Base-by-base conservation (phyloP, 345 rosid genomes). In the Melaleuca alternifolia region DNA sequence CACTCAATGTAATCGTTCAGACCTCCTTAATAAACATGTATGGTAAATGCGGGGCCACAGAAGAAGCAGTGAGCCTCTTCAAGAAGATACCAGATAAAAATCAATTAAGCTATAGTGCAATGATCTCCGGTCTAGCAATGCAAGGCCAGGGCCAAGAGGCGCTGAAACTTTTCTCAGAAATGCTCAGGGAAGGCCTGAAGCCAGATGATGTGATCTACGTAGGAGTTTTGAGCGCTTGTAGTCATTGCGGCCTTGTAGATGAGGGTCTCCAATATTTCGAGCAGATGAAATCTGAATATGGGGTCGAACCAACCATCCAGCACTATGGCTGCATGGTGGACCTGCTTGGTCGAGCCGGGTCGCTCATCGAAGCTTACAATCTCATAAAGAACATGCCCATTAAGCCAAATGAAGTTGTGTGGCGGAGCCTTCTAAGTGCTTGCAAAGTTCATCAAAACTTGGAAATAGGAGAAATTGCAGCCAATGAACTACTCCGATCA, bases 341-440 rank as follows among this genome's bases (percentile, higher is more conserved):
- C 87, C 96, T 96, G 56, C 87, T 93, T 50, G 93, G 94, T 51
- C 91, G 94, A 90, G 94, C 96, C 4, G 96, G 97, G 50, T 84
- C 87, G 91, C 92, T 94, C 7, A 54, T 84, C 75, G 94, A 94
- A 85, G 96, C 98, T 83, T 87, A 94, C 51, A 91, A 91, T 84
- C 88, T 93, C 75, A 92, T 93, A 88, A 79, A 87, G 59, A 90
- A 83, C 91, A 94, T 96, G 95, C 88, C 91, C 7, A 87, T 94
- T 21, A 50, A 92, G 85, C 93, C 92, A 41, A 94, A 93, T 30
- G 96, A 94, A 51, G 91, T 95, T n/a, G 87, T 95, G 14, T 96
- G 98, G 98, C 88, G 96, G 90, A 93, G 93, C 92, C 94, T 96
- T n/a, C 93, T 96, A 12, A 91, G 92, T 86, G 94, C 96, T 44